A percentile compares a stretch with the other conserved stretches of the same genome.
Evolutionary conservation across 2,329 filamentous ascomycete species (phyloP).

Genomic region (Zymoseptoria ardabiliae): DNA sequence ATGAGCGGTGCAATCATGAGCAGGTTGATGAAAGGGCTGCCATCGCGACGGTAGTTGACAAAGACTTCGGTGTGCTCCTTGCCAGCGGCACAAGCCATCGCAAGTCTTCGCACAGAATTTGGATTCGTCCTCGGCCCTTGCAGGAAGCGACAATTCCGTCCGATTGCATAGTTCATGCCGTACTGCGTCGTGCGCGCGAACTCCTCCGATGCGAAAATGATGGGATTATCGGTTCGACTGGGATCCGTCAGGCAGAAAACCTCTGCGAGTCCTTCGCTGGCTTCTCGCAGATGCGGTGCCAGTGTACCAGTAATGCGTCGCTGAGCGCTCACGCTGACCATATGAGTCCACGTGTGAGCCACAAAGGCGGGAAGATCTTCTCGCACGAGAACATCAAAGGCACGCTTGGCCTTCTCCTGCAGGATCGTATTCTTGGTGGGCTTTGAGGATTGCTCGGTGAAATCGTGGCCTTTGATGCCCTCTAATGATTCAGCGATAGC

Average conservation of each 20-base stretch:
- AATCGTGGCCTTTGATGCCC: conserved; percentile 48
- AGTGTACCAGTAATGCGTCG: conserved; percentile 61
- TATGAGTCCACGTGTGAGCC: conserved; percentile 59
- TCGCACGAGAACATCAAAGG: conserved; percentile 56
- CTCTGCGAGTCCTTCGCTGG: conserved; percentile 68
- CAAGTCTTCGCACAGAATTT: conserved; percentile 54
- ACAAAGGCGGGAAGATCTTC: conserved; percentile 68
- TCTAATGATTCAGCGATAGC: conserved; percentile 56
- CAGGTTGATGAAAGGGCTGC: conserved; percentile 69
- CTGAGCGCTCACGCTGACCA: conserved; percentile 62
- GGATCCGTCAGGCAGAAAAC: conserved; percentile 73
- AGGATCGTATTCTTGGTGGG: conserved; percentile 52
- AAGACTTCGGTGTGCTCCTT: conserved; percentile 67
- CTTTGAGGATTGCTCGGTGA: conserved; percentile 45
- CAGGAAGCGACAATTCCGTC: conserved; percentile 70
- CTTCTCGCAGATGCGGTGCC: conserved; percentile 55
- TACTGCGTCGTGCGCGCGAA: conserved; percentile 71
- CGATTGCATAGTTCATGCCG: conserved; percentile 63
- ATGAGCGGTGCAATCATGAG: conserved; percentile 66
- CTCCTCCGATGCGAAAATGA: conserved; percentile 70
- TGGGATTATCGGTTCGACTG: conserved; percentile 64
- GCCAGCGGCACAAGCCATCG: conserved; percentile 54
- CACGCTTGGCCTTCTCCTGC: conserved; percentile 55
- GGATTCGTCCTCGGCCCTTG: conserved; percentile 66
- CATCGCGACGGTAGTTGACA: conserved; percentile 67